phyloP scores from a whole-genome alignment of 345 rosid species.

The Eutrema japonicum region DNA sequence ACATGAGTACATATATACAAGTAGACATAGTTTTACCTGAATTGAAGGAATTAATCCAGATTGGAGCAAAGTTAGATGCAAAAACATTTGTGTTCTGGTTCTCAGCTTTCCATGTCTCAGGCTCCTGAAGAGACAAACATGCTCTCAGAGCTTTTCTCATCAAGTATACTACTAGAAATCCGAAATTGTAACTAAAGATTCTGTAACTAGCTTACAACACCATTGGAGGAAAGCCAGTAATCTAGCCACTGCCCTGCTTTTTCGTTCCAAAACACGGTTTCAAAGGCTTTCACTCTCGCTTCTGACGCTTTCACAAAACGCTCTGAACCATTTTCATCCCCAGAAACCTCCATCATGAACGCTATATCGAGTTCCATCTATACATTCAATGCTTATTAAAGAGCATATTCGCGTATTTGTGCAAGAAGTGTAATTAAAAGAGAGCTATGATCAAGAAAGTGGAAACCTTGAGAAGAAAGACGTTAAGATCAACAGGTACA shows the following conservation, averaged over 20 bases:
- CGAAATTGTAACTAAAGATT: neutral
- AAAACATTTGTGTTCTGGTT: slow-evolving; percentile 67
- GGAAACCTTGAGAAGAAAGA: slow-evolving; percentile 67
- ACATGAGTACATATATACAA: neutral
- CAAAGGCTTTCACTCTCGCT: slow-evolving; percentile 62
- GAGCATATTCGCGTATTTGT: neutral
- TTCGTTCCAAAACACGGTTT: slow-evolving; percentile 74
- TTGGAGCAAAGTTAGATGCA: slow-evolving; percentile 84
- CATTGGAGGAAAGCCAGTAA: slow-evolving; percentile 61
- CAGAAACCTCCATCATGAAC: slow-evolving; percentile 61
- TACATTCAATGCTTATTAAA: neutral
- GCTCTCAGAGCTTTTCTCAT: neutral
- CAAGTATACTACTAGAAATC: neutral
- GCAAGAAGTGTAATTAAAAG: neutral
- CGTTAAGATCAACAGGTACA: slow-evolving; percentile 87
- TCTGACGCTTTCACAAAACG: slow-evolving; percentile 59
- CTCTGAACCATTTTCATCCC: slow-evolving; percentile 50
- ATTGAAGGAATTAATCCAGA: slow-evolving; percentile 75
- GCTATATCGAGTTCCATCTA: slow-evolving; percentile 94
- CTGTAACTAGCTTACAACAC: slow-evolving; percentile 30
- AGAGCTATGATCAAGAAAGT: neutral
- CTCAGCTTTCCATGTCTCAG: slow-evolving; percentile 58
- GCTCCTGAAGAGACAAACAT: slow-evolving; percentile 47
- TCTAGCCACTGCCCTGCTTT: slow-evolving; percentile 87
- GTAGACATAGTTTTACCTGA: slow-evolving; percentile 57